Percentiles rank a stretch among this genome's conserved stretches.
Conservation (phyloP, 73 alveolate genomes). For the Tetrahymena elliotti region DNA sequence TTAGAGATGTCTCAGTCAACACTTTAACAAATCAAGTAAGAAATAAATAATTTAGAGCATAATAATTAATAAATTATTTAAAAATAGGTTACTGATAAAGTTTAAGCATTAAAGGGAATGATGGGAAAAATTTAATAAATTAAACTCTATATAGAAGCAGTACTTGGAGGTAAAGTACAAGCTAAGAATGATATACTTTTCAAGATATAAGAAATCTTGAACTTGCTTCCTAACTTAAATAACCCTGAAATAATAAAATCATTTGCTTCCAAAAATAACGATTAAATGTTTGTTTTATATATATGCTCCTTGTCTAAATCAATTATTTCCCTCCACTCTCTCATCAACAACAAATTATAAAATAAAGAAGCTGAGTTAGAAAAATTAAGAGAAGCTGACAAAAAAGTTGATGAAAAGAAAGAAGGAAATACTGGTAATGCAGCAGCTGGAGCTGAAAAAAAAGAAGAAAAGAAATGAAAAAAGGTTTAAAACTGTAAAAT, state of each 20-base stretch:
- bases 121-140: constrained; percentile 24
- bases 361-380: constrained; percentile 47
- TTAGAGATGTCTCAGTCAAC: constrained; percentile 80
- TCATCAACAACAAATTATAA: constrained; percentile 60
- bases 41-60: background rate
- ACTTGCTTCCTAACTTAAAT: constrained; percentile 60
- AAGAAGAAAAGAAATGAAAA: background rate
- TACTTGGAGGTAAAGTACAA: constrained; percentile 20
- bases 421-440: background rate
- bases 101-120: constrained; percentile 32
- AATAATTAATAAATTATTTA: background rate
- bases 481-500: background rate
- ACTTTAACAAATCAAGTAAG: constrained; percentile 16
- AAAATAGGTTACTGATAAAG: background rate
- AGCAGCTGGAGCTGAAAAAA: background rate
- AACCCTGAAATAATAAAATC: constrained; percentile 40
- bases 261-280: constrained; percentile 64
- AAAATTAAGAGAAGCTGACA: constrained; percentile 33
- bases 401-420: constrained; percentile 42
- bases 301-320: constrained; percentile 55
- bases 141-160: constrained; percentile 3
- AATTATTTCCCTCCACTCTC: constrained; percentile 60
- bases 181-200: constrained; percentile 23
- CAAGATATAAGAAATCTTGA: constrained; percentile 60
- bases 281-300: constrained; percentile 62